Evolutionary conservation across 1,284 basidiomycete genomes (phyloP), one percentile per base, ranked within the genome.

Genomic region (Pholiota adiposa): DNA sequence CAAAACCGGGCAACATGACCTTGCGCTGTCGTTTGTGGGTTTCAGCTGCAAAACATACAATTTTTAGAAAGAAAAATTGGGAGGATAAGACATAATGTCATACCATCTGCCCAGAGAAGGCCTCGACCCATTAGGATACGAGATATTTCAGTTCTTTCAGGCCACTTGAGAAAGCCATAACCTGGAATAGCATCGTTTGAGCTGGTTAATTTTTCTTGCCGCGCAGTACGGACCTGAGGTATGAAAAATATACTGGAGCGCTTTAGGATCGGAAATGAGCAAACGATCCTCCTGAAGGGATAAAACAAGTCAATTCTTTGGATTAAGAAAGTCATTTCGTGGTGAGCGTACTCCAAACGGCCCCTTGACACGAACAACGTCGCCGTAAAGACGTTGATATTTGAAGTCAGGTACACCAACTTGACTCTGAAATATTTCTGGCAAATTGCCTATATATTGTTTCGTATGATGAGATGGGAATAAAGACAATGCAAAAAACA

Each of bases 341-440:
- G 21, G 38, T 14, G 34, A 58, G 16, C 44, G 11, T 23, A 84
- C 83, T 40, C 83, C 80, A 58, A 84, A 77, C n/a, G 79, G 72
- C 4, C 80, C 83, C 66, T 82, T 82, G 48, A 85, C 67, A 48
- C 79, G 80, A 50, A 80, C 77, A 8, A 85, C 72, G 58, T 80
- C 78, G 1, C 83, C 83, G 61, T 76, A 85, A 53, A 72, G 66
- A 25, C 68, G 70, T 63, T 81, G 79, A 72, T 82, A 84, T 65
- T 77, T 80, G 66, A 84, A 81, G 61, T 86, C 84, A 11, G 77
- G 77, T 16, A 75, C 75, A 2, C 78, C 83, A 8, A 76, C 82
- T 65, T 82, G 78, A 59, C 77, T 79, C 60, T 82, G 80, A 64
- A 81, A 80, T 29, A 83, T 70, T 64, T 85, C 79, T 23, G 75